A percentile compares a stretch with the other conserved stretches of the same genome.
Conservation (phyloP, 495 filamentous ascomycete genomes). For the Penicillium egyptiacum region DNA sequence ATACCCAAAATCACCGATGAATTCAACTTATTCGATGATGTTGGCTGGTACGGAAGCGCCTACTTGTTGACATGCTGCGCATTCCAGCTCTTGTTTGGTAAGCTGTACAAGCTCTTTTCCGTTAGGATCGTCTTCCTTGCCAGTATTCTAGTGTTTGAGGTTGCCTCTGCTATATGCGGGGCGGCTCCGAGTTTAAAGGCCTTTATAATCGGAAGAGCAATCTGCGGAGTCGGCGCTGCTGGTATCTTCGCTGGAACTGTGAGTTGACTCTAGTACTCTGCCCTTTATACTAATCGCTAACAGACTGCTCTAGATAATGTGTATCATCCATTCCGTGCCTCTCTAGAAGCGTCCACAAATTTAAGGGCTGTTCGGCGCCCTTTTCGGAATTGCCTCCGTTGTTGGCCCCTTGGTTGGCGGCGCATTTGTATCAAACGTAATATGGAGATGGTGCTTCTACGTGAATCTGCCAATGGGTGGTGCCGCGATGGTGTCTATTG, state of each 20-base stretch:
- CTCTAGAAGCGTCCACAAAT: not conserved
- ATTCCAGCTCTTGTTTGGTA: not conserved
- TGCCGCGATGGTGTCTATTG: not conserved
- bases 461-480: not conserved
- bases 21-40: not conserved
- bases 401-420: not conserved
- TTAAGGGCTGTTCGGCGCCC: not conserved
- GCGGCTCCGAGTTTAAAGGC: not conserved
- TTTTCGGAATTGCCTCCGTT: not conserved
- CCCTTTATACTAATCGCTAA: not conserved
- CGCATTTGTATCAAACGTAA: not conserved
- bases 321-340: not conserved
- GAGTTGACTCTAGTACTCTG: not conserved
- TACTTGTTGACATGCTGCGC: not conserved
- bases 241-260: not conserved
- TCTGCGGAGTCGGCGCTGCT: not conserved
- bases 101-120: not conserved
- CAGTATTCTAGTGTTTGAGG: not conserved
- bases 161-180: not conserved
- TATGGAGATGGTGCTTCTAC: not conserved
- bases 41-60: not conserved
- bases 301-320: not conserved
- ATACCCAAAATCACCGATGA: constrained; percentile 1
- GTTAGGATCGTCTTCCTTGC: not conserved
- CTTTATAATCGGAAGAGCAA: constrained; percentile 1